Percentiles rank a stretch among this genome's conserved stretches.
Conservation (phyloP, 176 grass and related monocot species). For the Otatea glauca region DNA sequence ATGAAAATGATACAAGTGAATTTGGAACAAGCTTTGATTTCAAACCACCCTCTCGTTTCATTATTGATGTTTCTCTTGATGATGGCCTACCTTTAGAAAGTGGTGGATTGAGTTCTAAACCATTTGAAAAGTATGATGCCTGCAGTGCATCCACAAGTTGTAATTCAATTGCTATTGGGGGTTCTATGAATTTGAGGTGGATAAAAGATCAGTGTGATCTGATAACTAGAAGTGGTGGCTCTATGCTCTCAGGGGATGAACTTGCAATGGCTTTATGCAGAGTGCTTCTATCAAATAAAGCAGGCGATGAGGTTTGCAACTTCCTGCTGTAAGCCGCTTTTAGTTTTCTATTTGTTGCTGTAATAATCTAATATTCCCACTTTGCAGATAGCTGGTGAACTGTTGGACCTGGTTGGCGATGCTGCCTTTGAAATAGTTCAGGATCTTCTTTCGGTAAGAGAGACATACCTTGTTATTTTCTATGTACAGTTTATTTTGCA, state of each 20-base stretch:
- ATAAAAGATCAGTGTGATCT: slow-evolving; percentile 78
- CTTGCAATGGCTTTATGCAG: slow-evolving; percentile 91
- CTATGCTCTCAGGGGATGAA: slow-evolving; percentile 84
- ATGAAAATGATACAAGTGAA: slow-evolving; percentile 58
- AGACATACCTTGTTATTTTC: slow-evolving; percentile 26
- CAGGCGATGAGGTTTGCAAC: slow-evolving; percentile 78
- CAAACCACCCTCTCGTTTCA: slow-evolving; percentile 77
- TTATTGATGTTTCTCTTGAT: slow-evolving; percentile 67
- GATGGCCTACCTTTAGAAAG: slow-evolving; percentile 42
- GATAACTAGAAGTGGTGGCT: slow-evolving; percentile 68
- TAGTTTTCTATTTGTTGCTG: slow-evolving; percentile 20
- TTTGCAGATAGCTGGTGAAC: slow-evolving; percentile 80
- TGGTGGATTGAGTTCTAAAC: slow-evolving; percentile 30
- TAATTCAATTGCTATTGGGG: slow-evolving; percentile 49
- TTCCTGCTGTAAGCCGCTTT: slow-evolving; percentile 10
- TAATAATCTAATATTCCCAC: slow-evolving; percentile 36
- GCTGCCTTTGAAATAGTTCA: slow-evolving; percentile 90
- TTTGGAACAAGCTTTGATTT: slow-evolving; percentile 86
- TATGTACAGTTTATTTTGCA: slow-evolving; percentile 36
- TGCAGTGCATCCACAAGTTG: slow-evolving; percentile 34
- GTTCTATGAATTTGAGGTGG: slow-evolving; percentile 77
- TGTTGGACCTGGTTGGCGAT: slow-evolving; percentile 90
- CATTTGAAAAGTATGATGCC: slow-evolving; percentile 51
- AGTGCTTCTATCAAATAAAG: slow-evolving; percentile 85
- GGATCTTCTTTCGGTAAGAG: slow-evolving; percentile 78